Percentiles rank a stretch among this genome's conserved stretches.
Conservation (phyloP, 345 rosid species). For the Hypericum perforatum region DNA sequence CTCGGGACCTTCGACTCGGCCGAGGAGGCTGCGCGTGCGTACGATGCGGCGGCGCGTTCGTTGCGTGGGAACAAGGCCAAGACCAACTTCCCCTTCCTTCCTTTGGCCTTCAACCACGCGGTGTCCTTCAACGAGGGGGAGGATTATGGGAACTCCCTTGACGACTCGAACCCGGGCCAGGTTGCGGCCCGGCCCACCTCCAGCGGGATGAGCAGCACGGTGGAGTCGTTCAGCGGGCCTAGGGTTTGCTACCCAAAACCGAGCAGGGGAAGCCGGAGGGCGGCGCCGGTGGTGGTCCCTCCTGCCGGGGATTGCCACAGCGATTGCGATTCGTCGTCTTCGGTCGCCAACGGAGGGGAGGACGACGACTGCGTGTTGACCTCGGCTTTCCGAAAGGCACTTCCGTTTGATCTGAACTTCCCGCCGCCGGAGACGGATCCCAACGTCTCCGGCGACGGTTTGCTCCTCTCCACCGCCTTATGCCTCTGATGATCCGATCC, state of each 20-base stretch:
- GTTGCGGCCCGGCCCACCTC: slow-evolving; percentile 70
- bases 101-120: slow-evolving; percentile 11
- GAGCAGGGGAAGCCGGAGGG: slow-evolving; percentile 12
- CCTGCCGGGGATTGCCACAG: slow-evolving; percentile 78
- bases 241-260: slow-evolving; percentile 14
- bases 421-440: slow-evolving; percentile 72
- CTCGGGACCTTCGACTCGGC: slow-evolving; percentile 92
- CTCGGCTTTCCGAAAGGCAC: slow-evolving; percentile 24
- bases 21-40: slow-evolving; percentile 83
- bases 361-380: slow-evolving; percentile 26
- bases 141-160: slow-evolving; percentile 27
- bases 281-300: slow-evolving; percentile 22
- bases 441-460: slow-evolving; percentile 34
- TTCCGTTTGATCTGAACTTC: slow-evolving; percentile 80
- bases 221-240: slow-evolving; percentile 84
- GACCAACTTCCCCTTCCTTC: slow-evolving; percentile 53
- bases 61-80: slow-evolving; percentile 91
- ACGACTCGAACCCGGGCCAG: slow-evolving; percentile 28
- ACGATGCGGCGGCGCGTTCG: slow-evolving; percentile 68
- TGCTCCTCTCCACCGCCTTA: slow-evolving; percentile 70
- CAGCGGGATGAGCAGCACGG: slow-evolving; percentile 93
- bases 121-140: slow-evolving; percentile 22
- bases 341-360: slow-evolving; percentile 60
- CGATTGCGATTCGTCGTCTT: slow-evolving; percentile 90
- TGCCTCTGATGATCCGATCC: slow-evolving; percentile 52